Conservation (phyloP, 2,329 filamentous ascomycete genomes). For the Hymenoscyphus scutula region DNA sequence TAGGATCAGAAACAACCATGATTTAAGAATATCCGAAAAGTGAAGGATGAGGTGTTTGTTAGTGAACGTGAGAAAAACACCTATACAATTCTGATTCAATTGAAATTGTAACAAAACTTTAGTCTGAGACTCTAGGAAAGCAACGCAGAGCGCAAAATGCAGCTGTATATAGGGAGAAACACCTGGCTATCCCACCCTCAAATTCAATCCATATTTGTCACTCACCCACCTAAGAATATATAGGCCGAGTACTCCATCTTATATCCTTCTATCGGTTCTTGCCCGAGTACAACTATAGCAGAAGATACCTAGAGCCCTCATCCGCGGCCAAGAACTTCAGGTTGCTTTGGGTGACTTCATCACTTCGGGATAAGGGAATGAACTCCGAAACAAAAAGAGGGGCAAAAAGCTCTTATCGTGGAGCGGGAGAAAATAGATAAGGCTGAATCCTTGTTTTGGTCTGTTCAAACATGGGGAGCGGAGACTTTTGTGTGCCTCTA, state of each 20-base stretch:
- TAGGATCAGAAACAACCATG: constrained; percentile 22
- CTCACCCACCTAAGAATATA: background rate
- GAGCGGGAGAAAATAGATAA: background rate
- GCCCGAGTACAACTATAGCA: background rate
- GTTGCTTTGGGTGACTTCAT: background rate
- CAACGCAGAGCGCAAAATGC: too few relatives aligned
- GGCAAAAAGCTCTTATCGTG: background rate
- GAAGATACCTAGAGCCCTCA: background rate
- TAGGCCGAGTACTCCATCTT: background rate
- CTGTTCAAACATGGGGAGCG: background rate
- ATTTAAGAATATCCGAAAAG: constrained; percentile 3
- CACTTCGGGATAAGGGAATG: background rate
- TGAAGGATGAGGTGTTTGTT: background rate
- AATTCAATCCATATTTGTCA: background rate
- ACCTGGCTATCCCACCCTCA: background rate
- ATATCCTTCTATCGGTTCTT: background rate
- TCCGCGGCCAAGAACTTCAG: background rate
- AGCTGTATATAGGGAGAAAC: too few relatives aligned
- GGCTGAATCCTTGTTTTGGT: background rate
- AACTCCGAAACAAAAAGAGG: background rate
- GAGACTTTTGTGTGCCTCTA: too few relatives aligned
- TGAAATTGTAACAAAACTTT: background rate
- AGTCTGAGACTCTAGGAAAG: too few relatives aligned
- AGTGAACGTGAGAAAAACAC: background rate
- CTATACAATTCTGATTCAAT: background rate